These are phyloP conservation scores for Nitzschia sp. DNA, from an alignment of 108 stramenopile species.

Conservation along the genomic window DNA sequence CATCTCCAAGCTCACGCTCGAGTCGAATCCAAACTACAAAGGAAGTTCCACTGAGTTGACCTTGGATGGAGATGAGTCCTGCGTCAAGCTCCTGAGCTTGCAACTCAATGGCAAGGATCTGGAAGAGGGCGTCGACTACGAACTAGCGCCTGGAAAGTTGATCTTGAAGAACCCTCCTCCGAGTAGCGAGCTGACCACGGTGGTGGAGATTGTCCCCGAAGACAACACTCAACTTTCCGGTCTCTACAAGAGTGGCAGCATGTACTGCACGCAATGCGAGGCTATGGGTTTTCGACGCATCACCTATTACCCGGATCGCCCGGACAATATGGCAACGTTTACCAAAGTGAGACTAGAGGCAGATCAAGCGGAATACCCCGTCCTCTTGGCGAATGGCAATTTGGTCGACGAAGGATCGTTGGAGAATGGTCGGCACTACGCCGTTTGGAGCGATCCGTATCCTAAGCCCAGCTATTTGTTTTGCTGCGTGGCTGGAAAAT, in stretches of 20 bases:
- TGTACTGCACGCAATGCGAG: slow-evolving; percentile 93
- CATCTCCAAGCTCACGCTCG: slow-evolving; percentile 37
- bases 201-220: slow-evolving; percentile 77
- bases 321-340: slow-evolving; percentile 95
- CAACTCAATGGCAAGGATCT: slow-evolving; percentile 53
- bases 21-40: slow-evolving; percentile 23
- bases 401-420: slow-evolving; percentile 58
- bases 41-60: slow-evolving; percentile 54
- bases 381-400: slow-evolving; percentile 94
- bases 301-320: slow-evolving; percentile 93
- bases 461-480: slow-evolving; percentile 97
- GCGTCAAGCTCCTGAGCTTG: slow-evolving; percentile 46
- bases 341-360: slow-evolving; percentile 78
- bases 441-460: slow-evolving; percentile 93
- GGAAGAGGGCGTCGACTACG: slow-evolving; percentile 54
- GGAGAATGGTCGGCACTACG: slow-evolving; percentile 65
- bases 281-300: slow-evolving; percentile 90
- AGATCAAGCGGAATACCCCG: slow-evolving; percentile 71
- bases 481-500: slow-evolving; percentile 90
- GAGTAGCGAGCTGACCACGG: slow-evolving; percentile 45
- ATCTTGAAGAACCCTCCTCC: slow-evolving; percentile 38
- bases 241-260: slow-evolving; percentile 83
- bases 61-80: slow-evolving; percentile 84
- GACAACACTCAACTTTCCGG: slow-evolving; percentile 92
- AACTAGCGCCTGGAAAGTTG: slow-evolving; percentile 49